Base-by-base conservation (phyloP, 306 rosid genomes). In the Vigna radiata region DNA sequence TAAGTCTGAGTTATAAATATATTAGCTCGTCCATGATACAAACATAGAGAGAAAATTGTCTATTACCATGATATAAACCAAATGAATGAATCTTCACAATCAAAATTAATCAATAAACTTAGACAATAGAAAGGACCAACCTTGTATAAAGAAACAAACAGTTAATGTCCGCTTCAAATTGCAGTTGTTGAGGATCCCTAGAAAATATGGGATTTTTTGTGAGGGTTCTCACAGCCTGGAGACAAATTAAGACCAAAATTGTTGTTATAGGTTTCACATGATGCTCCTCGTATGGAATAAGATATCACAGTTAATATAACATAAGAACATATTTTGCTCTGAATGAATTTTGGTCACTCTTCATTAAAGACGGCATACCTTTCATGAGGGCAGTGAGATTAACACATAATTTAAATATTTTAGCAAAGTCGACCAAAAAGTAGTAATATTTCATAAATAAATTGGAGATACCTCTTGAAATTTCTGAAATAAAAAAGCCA, bases 111-210 rank as follows among this genome's bases (percentile, higher is more conserved):
- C 75, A 33, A 76, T 33, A 33, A 73, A 71, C 9, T 11, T 11
- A 27, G 46, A 72, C 61, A 63, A 76, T 60, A 67, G 31, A 74
- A 36, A 76, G 17, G 8, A 74, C 69, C 43, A 61, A 89, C 98
- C 98, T 85, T 80, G 96, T 88, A 82, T 74, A 95, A 53, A 95
- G 91, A 86, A 95, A 90, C 77, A 95, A 73, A 25, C 97, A 91
- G 54, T 90, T 95, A 54, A 88, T 86, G 85, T 95, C 97, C 41
- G 85, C 89, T 77, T 92, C 96, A 67, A 85, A 85, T 72, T 92
- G 97, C 41, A 87, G 75, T 53, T 79, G 87, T 77, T 87, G 87
- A 19, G 96, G 96, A 86, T 95, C 87, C 86, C 80, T 90, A 48
- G 96, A 85, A 83, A 92, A 88, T 69, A 15, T 59, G 33, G 96